Base-by-base conservation (phyloP, 805 yeast genomes). In the Starmerella ratchasimensis region DNA sequence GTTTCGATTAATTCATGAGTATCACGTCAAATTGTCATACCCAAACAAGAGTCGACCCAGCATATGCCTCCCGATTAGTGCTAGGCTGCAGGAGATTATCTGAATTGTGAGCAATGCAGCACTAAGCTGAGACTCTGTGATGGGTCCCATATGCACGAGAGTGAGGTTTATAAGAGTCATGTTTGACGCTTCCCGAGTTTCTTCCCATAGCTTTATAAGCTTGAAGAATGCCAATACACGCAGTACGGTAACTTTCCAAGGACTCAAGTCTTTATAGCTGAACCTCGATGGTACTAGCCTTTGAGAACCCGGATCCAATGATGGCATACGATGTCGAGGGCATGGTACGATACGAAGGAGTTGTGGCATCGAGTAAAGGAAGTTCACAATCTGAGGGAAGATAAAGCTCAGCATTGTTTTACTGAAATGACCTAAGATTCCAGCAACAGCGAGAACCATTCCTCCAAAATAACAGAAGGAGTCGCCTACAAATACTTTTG, bases 381-480 rank as follows among this genome's bases (percentile, higher is more conserved):
- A 90, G 56, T 90, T 90, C 60, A 83, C 59, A 38, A 90, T 80
- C 60, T 90, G 98, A 3, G 97, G 97, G 29, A 82, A 62, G 55
- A 90, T 79, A 53, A 90, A 77, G 24, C 86, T 59, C 59, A 90
- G 63, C 48, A 88, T 63, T 0, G 99, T 90, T 60, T 90, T 90
- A 30, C 95, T 82, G 58, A 86, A 90, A 63, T 90, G 99, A 1
- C 97, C 97, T 41, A 82, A 67, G 25, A 90, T 90, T 1, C 96
- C 97, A 22, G 82, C 94, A 20, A 86, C 90, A 0, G 97, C 98
- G 59, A 90, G 84, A 1, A 90, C 94, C 98, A 90, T 90, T 3
- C 99, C 99, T 19, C 94, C 83, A 58, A 90, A 86, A 60, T 90
- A 90, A 61, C 99, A 90, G 64, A 80, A 90, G 0, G 98, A 88